Base-by-base conservation (phyloP, 441 rosid genomes). In the Theobroma grandiflorum region DNA sequence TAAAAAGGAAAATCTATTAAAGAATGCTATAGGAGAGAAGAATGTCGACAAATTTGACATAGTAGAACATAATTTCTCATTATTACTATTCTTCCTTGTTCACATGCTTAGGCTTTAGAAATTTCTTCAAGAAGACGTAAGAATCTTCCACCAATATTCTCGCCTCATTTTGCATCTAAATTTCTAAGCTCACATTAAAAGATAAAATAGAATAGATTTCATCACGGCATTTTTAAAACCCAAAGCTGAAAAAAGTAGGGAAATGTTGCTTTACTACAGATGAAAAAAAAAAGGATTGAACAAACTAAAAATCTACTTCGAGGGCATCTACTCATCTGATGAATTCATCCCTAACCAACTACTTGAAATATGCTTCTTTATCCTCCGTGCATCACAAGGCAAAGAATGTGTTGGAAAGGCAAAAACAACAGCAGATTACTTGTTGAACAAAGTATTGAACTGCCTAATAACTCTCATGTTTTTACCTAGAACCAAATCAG, bases 81-180 rank as follows among this genome's bases (percentile, higher is more conserved):
- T 58, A 55, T 42, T 22, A 42, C 38, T 26, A 59, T 74, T 65
- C 49, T 38, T 65, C 49, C 14, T n/a, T 18, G 38, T 65, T 74
- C 67, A 45, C 77, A 58, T 22, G 38, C 35, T 74, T 22, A 22
- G 77, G 14, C 67, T 42, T 38, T 58, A 58, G 22, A 58, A 74
- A 58, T 58, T 26, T 43, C 40, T 42, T 58, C 4, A 59, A 8
- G 31, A 45, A 73, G 37, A 12, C 38, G 40, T 72, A 72, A 58
- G 40, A 42, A 74, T 26, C 35, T 74, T 43, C 77, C 40, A 74
- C 53, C n/a, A 40, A 74, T 58, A 40, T 58, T 74, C 35, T 58
- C 40, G 40, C 22, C 45, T 50, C 35, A 37, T 42, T 57, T 58
- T 58, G 38, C 55, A 58, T 58, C 40, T 26, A 58, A 61, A 58